phyloP scores from a whole-genome alignment of 2,329 filamentous ascomycete genomes.

The Diaporthe citri region DNA sequence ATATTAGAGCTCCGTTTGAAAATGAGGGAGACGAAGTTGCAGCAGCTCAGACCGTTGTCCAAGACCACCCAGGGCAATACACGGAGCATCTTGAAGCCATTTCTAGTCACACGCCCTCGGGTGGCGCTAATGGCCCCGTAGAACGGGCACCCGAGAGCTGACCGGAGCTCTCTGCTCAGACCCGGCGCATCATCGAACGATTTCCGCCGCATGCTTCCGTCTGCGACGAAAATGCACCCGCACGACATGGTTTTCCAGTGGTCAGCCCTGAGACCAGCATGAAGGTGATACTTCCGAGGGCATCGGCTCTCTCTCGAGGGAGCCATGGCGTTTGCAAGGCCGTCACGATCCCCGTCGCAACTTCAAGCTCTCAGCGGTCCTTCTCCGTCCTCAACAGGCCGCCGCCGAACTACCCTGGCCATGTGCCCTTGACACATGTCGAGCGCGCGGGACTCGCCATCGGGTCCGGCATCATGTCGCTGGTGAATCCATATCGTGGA shows the following conservation, averaged over 20 bases:
- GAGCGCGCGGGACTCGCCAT: conserved; percentile 81
- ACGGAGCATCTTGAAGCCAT: neutral
- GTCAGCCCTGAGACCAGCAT: conserved; percentile 28
- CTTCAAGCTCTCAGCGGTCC: conserved; percentile 41
- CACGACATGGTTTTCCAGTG: conserved; percentile 30
- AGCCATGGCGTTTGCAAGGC: conserved; percentile 16
- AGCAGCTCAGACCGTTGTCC: neutral
- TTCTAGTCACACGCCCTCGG: neutral
- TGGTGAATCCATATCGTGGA: conserved; percentile 83
- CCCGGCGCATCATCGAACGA: conserved; percentile 38
- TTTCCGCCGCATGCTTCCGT: conserved; percentile 1
- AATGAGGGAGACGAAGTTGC: neutral
- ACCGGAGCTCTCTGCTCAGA: conserved; percentile 20
- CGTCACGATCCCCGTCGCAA: neutral
- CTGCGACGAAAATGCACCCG: conserved; percentile 7
- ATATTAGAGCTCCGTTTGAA: neutral
- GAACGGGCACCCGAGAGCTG: conserved; percentile 2
- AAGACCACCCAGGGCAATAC: neutral
- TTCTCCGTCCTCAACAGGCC: conserved; percentile 92
- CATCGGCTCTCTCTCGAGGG: conserved; percentile 26
- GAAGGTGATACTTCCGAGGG: conserved; percentile 33
- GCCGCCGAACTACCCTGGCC: conserved; percentile 88
- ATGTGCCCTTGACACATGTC: conserved; percentile 85
- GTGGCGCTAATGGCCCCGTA: neutral
- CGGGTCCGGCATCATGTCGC: conserved; percentile 72